phyloP scores from a whole-genome alignment of 176 grass and related monocot genomes.

The Bolboschoenus planiculmis region DNA sequence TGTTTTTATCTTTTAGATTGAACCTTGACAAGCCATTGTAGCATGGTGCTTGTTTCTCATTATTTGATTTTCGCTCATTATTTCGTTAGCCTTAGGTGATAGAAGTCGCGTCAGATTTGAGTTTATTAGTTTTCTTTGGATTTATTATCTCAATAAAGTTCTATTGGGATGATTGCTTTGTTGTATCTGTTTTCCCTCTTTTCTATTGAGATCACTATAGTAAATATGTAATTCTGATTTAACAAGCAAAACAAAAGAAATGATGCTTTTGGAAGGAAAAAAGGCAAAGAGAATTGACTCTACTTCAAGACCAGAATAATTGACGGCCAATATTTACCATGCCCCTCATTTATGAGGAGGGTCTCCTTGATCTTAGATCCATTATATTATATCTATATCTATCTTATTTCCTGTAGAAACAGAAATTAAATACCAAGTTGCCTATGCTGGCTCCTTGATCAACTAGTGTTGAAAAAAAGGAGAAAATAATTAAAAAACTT shows the following conservation, averaged over 20 bases:
- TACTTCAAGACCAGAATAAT: not conserved
- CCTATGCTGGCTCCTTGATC: not conserved
- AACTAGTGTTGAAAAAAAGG: not conserved
- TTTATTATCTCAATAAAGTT: not conserved
- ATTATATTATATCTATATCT: not conserved
- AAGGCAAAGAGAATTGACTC: not conserved
- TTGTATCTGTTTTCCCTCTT: not conserved
- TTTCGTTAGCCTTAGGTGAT: not conserved
- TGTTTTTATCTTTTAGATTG: not conserved
- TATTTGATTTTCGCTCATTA: not conserved
- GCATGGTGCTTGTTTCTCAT: not conserved
- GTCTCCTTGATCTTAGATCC: not conserved
- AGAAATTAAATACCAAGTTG: not conserved
- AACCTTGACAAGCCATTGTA: not conserved
- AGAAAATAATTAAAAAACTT: not conserved
- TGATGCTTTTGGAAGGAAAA: not conserved
- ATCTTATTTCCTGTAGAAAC: not conserved
- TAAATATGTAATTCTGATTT: too few species aligned
- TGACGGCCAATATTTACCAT: too few species aligned
- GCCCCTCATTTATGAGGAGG: not conserved
- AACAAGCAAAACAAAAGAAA: too few species aligned
- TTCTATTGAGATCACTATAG: not conserved
- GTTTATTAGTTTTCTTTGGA: not conserved
- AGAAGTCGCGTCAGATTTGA: not conserved
- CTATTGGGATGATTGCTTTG: not conserved